Conservation (phyloP, 2,329 filamentous ascomycete species). For the Phymatotrichopsis omnivora region DNA sequence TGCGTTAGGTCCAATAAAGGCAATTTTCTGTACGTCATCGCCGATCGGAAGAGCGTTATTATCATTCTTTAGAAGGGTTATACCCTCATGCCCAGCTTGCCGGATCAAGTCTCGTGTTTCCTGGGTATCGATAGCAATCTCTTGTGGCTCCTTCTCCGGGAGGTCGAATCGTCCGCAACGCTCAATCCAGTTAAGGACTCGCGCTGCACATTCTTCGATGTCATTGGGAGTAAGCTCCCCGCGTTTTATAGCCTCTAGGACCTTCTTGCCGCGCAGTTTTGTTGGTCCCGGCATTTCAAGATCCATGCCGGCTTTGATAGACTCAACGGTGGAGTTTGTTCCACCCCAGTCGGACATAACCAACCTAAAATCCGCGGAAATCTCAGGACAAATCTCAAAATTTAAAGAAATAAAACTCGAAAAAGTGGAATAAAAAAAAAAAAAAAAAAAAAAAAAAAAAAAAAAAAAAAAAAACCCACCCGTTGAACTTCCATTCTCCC, state of each 20-base stretch:
- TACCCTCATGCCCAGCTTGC: slow-evolving; percentile 50
- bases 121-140: slow-evolving; percentile 44
- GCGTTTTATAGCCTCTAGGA: slow-evolving; percentile 44
- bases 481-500: slow-evolving; percentile 35
- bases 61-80: slow-evolving; percentile 56
- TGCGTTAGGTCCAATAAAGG: slow-evolving; percentile 57
- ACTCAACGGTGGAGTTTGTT: slow-evolving; percentile 46
- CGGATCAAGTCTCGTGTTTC: slow-evolving; percentile 52
- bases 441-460: not conserved
- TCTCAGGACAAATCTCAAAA: no score
- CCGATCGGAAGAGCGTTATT: slow-evolving; percentile 49
- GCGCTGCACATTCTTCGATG: slow-evolving; percentile 50
- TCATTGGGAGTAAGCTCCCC: slow-evolving; percentile 42
- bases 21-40: slow-evolving; percentile 47
- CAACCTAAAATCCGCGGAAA: slow-evolving; percentile 32
- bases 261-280: slow-evolving; percentile 45
- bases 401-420: slow-evolving; percentile 5
- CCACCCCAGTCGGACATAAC: slow-evolving; percentile 39
- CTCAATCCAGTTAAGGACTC: slow-evolving; percentile 50
- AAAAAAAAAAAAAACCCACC: slow-evolving; percentile 38
- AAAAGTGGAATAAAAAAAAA: not conserved
- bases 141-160: slow-evolving; percentile 47
- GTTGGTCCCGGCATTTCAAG: slow-evolving; percentile 52
- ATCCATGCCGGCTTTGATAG: slow-evolving; percentile 45
- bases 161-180: slow-evolving; percentile 52